Evolutionary conservation across 768 basidiomycete genomes (phyloP).

Genomic region (Lyophyllum semitale): DNA sequence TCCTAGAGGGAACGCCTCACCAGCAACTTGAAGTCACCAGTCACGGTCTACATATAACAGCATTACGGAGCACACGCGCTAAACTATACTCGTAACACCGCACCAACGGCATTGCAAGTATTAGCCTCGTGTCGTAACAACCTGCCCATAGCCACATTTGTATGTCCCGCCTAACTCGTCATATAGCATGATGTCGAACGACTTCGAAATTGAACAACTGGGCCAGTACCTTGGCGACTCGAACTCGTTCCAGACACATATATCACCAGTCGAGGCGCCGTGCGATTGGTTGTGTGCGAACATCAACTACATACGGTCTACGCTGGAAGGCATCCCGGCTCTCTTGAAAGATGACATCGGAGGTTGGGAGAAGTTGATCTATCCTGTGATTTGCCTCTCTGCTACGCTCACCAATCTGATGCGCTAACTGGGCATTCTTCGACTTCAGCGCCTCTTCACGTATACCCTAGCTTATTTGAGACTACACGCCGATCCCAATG

Average conservation of each 20-base stretch:
- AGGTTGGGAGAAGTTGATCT: neutral
- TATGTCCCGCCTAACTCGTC: too few species aligned
- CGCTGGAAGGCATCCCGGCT: neutral
- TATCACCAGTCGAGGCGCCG: neutral
- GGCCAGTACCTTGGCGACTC: conserved; percentile 3
- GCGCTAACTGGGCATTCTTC: neutral
- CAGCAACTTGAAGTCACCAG: too few species aligned
- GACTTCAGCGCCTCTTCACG: neutral
- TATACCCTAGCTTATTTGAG: neutral
- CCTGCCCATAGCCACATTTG: too few species aligned
- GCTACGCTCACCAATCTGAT: neutral
- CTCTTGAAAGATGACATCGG: neutral
- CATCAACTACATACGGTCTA: conserved; percentile 7
- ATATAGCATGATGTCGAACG: neutral
- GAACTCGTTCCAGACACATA: neutral
- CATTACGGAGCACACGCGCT: too few species aligned
- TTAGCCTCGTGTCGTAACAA: too few species aligned
- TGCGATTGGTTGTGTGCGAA: conserved; percentile 9
- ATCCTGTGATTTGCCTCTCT: neutral
- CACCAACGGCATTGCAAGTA: too few species aligned
- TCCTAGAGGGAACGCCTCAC: too few species aligned
- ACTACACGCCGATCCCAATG: neutral
- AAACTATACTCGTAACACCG: too few species aligned
- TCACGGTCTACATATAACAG: too few species aligned
- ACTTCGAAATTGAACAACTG: conserved; percentile 1